Evolutionary conservation across 345 rosid species (phyloP).

Genomic region (Linum tenue): DNA sequence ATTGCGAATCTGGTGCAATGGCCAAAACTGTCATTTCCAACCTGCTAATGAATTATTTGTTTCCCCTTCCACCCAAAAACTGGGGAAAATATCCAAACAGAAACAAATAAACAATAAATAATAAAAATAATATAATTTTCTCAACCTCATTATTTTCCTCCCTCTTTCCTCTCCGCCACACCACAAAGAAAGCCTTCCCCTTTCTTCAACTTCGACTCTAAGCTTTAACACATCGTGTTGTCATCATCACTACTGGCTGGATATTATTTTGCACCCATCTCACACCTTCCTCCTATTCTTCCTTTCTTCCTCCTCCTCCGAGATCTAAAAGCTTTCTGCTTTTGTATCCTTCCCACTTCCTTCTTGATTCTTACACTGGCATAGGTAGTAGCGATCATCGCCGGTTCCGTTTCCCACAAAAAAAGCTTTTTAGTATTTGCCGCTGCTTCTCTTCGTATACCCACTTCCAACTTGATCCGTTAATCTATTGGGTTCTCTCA

Average conservation of each 20-base stretch:
- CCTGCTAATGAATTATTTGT: too few relatives aligned
- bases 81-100: too few relatives aligned
- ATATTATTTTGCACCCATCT: not conserved
- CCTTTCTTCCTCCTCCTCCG: not conserved
- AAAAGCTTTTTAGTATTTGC: too few relatives aligned
- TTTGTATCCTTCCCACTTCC: too few relatives aligned
- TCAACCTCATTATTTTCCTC: not conserved
- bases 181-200: not conserved
- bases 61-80: too few relatives aligned
- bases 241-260: not conserved
- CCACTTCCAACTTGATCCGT: conserved; percentile 12
- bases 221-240: not conserved
- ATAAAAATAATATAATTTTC: not conserved
- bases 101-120: too few relatives aligned
- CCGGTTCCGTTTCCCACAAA: conserved; percentile 6
- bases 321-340: not conserved
- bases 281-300: not conserved
- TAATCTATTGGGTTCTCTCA: conserved; percentile 21
- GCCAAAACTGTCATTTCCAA: too few relatives aligned
- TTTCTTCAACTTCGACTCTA: not conserved
- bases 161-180: not conserved
- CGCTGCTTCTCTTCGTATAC: not conserved
- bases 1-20: too few relatives aligned
- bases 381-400: conserved; percentile 15
- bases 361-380: too few relatives aligned